Conservation (phyloP, 179 eudicot genomes). For the Amaranthus tricolor region DNA sequence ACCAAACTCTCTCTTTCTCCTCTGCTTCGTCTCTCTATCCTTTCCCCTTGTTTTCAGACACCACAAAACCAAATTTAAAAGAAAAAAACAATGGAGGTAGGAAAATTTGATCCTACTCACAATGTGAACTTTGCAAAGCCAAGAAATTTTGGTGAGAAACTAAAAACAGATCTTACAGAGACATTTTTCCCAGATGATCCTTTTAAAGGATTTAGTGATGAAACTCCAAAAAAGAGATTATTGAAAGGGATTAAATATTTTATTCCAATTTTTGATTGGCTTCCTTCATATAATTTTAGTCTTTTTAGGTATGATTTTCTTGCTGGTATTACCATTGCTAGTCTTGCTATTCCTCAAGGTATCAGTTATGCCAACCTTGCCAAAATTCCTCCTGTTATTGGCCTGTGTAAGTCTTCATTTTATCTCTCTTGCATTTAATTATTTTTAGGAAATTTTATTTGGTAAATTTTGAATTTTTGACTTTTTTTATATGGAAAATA, state of each 20-base stretch:
- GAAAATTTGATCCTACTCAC: background rate
- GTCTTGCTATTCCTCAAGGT: slow-evolving; percentile 95
- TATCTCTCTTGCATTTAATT: background rate
- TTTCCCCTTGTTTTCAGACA: no score
- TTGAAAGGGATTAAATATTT: slow-evolving; percentile 48
- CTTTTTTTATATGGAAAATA: no score
- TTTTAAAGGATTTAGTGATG: slow-evolving; percentile 37
- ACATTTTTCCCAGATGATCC: slow-evolving; percentile 88
- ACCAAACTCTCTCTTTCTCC: slow-evolving; percentile 2
- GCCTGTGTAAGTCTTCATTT: slow-evolving; percentile 62
- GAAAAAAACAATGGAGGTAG: slow-evolving; percentile 14
- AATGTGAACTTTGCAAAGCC: slow-evolving; percentile 52
- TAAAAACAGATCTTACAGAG: slow-evolving; percentile 49
- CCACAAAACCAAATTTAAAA: background rate
- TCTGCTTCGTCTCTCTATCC: background rate
- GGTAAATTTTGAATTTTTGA: no score
- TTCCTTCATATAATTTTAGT: slow-evolving; percentile 46
- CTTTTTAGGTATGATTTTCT: slow-evolving; percentile 69
- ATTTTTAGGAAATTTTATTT: no score
- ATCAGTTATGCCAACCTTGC: slow-evolving; percentile 94
- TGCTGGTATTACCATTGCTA: slow-evolving; percentile 86
- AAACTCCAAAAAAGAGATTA: slow-evolving; percentile 31
- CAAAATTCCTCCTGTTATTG: slow-evolving; percentile 65
- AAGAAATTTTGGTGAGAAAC: slow-evolving; percentile 34
- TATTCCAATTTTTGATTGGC: slow-evolving; percentile 68